Percentiles rank a stretch among this genome's conserved stretches.
These are phyloP conservation scores for Cercospora beticola DNA, from an alignment of 2,329 filamentous ascomycete genomes.

Conservation along the genomic window DNA sequence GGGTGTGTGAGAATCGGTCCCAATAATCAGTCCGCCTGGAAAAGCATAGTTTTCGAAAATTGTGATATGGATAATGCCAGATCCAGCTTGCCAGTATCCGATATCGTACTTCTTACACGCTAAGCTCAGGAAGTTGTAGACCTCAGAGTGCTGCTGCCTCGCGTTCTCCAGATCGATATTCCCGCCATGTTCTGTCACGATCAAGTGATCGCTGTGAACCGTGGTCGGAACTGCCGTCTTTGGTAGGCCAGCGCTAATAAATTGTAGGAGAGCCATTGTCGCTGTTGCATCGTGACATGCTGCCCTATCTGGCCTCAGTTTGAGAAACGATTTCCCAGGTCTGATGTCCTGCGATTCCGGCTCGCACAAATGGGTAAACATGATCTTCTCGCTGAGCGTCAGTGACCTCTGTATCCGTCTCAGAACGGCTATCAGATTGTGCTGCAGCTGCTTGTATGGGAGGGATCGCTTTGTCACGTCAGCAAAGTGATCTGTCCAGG, in stretches of 20 bases:
- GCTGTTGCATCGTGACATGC: conserved; percentile 99
- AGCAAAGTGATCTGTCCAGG: background rate
- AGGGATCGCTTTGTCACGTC: background rate
- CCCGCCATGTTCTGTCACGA: conserved; percentile 91
- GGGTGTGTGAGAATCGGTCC: conserved; percentile 94
- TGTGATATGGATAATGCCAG: conserved; percentile 98
- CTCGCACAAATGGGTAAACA: conserved; percentile 97
- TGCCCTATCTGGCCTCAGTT: conserved; percentile 92
- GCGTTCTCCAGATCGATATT: conserved; percentile 88
- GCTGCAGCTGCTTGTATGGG: conserved; percentile 45
- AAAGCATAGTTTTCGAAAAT: conserved; percentile 98
- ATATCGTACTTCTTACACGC: conserved; percentile 99
- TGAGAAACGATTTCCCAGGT: conserved; percentile 91
- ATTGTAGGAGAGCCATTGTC: conserved; percentile 98
- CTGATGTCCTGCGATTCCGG: conserved; percentile 92
- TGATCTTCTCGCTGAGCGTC: conserved; percentile 94
- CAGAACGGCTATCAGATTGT: conserved; percentile 89
- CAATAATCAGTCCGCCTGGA: conserved; percentile 94
- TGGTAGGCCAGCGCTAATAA: conserved; percentile 97
- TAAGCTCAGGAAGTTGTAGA: conserved; percentile 91
- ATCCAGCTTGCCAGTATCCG: conserved; percentile 97
- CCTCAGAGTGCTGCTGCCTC: conserved; percentile 54
- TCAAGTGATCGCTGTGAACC: conserved; percentile 98
- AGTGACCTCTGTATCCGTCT: conserved; percentile 85
- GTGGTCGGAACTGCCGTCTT: conserved; percentile 89